Evolutionary conservation across 2,329 filamentous ascomycete species (phyloP).

Genomic region (Dactylellina leptospora): DNA sequence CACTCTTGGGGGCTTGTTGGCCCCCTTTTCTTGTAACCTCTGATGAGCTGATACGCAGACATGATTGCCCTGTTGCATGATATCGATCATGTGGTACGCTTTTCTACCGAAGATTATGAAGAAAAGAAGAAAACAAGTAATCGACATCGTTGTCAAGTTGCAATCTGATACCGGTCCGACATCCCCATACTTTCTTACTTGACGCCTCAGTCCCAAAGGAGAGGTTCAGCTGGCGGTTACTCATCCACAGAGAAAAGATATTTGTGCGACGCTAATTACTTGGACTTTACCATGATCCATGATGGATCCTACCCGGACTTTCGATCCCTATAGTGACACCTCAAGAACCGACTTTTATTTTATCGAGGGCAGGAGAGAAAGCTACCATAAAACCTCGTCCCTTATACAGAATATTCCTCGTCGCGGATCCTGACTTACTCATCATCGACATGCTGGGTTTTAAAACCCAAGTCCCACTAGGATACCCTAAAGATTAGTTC

Average conservation of each 20-base stretch:
- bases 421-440: too few species aligned
- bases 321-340: too few species aligned
- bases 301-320: too few species aligned
- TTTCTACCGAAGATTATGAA: slow-evolving; percentile 4
- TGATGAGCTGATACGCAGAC: slow-evolving; percentile 31
- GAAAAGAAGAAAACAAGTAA: neutral
- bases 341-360: too few species aligned
- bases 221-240: slow-evolving; percentile 51
- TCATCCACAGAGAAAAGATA: slow-evolving; percentile 44
- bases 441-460: too few species aligned
- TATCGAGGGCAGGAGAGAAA: too few species aligned
- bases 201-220: slow-evolving; percentile 41
- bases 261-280: too few species aligned
- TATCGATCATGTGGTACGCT: slow-evolving; percentile 42
- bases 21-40: neutral
- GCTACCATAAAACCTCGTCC: too few species aligned
- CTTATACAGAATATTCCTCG: too few species aligned
- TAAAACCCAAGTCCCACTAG: too few species aligned
- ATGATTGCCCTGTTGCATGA: slow-evolving; percentile 36
- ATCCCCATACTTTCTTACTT: slow-evolving; percentile 51
- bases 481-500: too few species aligned
- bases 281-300: too few species aligned
- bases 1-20: neutral
- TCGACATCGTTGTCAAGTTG: slow-evolving; percentile 15
- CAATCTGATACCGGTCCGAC: slow-evolving; percentile 53